A percentile compares a stretch with the other conserved stretches of the same genome.
Conservation (phyloP, 2,329 filamentous ascomycete species). For the Exophiala spinifera region DNA sequence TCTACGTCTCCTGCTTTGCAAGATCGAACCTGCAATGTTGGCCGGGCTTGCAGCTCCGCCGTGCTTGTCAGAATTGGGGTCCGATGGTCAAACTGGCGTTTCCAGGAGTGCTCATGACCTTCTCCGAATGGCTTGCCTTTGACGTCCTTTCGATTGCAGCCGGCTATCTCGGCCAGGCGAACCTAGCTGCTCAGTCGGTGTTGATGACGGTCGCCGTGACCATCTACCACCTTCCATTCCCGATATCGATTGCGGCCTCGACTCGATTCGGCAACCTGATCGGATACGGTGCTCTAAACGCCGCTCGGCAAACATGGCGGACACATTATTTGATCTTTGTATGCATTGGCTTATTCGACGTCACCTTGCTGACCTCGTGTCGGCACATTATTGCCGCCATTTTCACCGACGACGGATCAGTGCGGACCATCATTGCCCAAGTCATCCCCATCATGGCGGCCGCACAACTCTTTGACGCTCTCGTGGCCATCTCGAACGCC, state of each 20-base stretch:
- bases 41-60: slow-evolving; percentile 63
- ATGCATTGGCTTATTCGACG: slow-evolving; percentile 67
- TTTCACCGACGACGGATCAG: slow-evolving; percentile 63
- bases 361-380: slow-evolving; percentile 60
- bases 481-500: slow-evolving; percentile 70
- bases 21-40: slow-evolving; percentile 65
- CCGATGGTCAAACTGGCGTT: slow-evolving; percentile 76
- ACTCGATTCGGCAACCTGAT: slow-evolving; percentile 83
- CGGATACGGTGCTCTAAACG: slow-evolving; percentile 70
- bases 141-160: slow-evolving; percentile 74
- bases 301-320: slow-evolving; percentile 68
- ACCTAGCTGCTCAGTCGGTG: slow-evolving; percentile 77
- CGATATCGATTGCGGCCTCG: slow-evolving; percentile 73
- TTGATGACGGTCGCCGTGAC: slow-evolving; percentile 74
- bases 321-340: slow-evolving; percentile 63
- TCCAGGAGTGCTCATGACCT: slow-evolving; percentile 79
- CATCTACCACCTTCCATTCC: slow-evolving; percentile 80
- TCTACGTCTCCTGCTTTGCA: slow-evolving; percentile 61
- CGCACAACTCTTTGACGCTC: slow-evolving; percentile 76
- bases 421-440: slow-evolving; percentile 59
- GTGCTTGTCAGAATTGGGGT: slow-evolving; percentile 64
- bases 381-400: slow-evolving; percentile 67
- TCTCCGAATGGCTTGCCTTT: slow-evolving; percentile 81
- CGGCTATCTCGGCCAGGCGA: slow-evolving; percentile 66
- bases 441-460: slow-evolving; percentile 71